Evolutionary conservation across 192 early-diverging fungal genomes (phyloP).

Genomic region (Gorgonomyces haynaldii): DNA sequence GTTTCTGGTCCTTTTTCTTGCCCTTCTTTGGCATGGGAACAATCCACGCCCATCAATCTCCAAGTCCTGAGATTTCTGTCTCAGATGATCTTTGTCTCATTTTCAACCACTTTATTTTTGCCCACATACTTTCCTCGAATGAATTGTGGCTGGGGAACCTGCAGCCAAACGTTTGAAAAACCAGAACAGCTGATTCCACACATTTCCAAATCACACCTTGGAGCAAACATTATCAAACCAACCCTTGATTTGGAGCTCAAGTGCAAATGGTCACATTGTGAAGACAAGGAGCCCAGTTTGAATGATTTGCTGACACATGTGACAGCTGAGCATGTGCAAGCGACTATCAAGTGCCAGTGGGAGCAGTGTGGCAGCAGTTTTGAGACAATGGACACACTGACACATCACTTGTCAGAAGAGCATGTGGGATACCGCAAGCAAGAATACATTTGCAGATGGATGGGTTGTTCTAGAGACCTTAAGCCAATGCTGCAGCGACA

Average conservation of each 20-base stretch:
- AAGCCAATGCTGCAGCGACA: constrained; percentile 33
- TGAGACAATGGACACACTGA: constrained; percentile 49
- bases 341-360: constrained; percentile 65
- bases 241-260: background rate
- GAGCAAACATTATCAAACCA: constrained; percentile 17
- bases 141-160: too few relatives aligned
- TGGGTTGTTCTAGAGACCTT: constrained; percentile 19
- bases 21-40: too few relatives aligned
- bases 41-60: too few relatives aligned
- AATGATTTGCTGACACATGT: constrained; percentile 28
- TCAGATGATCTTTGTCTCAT: too few relatives aligned
- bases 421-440: constrained; percentile 49
- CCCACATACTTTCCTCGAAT: too few relatives aligned
- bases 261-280: constrained; percentile 7
- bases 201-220: constrained; percentile 23
- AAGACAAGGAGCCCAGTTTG: constrained; percentile 1
- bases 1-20: constrained; percentile 3
- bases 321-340: constrained; percentile 21
- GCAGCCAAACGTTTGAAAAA: constrained; percentile 19
- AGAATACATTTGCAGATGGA: constrained; percentile 31
- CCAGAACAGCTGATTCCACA: constrained; percentile 29
- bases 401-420: constrained; percentile 46
- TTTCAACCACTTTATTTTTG: too few relatives aligned
- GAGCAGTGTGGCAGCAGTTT: constrained; percentile 44
- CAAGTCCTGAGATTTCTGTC: too few relatives aligned